Percentiles rank a stretch among this genome's conserved stretches.
phyloP scores from a whole-genome alignment of 768 basidiomycete genomes.

The Psilocybe sp. region DNA sequence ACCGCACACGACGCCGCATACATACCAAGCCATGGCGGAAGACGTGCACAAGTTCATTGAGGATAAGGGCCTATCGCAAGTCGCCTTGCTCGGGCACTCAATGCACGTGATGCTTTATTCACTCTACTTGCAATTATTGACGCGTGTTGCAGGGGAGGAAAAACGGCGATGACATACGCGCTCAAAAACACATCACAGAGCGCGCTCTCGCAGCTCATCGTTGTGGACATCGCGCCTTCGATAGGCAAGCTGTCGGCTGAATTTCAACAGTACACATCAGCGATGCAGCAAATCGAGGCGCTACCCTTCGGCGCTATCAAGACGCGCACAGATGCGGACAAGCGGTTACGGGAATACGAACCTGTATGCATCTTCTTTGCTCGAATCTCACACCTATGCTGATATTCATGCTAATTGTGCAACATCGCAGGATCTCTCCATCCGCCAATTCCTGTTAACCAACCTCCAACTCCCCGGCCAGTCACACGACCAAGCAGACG shows the following conservation, averaged over 20 bases:
- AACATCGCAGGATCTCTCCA: conserved; percentile 54
- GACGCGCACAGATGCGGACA: conserved; percentile 68
- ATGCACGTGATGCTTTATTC: conserved; percentile 51
- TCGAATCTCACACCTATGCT: neutral
- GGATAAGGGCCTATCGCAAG: conserved; percentile 48
- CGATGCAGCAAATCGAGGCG: conserved; percentile 72
- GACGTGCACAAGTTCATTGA: conserved; percentile 73
- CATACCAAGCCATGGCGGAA: conserved; percentile 73
- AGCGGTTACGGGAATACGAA: conserved; percentile 60
- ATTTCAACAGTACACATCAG: conserved; percentile 62
- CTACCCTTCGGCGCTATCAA: conserved; percentile 40
- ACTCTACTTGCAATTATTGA: neutral
- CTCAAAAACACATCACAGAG: conserved; percentile 39
- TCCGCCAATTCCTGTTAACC: conserved; percentile 84
- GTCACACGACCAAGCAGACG: conserved; percentile 13
- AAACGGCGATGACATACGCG: conserved; percentile 73
- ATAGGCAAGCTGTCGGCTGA: conserved; percentile 56
- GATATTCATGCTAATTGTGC: neutral
- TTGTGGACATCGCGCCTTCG: conserved; percentile 82
- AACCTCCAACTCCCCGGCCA: conserved; percentile 54
- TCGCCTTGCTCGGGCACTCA: conserved; percentile 85
- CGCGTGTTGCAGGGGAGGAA: conserved; percentile 69
- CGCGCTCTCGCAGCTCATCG: conserved; percentile 56
- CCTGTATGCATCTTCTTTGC: conserved; percentile 41
- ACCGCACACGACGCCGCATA: conserved; percentile 71